A percentile compares a stretch with the other conserved stretches of the same genome.
phyloP scores from a whole-genome alignment of 2,329 filamentous ascomycete species.

The Zasmidium cellare region DNA sequence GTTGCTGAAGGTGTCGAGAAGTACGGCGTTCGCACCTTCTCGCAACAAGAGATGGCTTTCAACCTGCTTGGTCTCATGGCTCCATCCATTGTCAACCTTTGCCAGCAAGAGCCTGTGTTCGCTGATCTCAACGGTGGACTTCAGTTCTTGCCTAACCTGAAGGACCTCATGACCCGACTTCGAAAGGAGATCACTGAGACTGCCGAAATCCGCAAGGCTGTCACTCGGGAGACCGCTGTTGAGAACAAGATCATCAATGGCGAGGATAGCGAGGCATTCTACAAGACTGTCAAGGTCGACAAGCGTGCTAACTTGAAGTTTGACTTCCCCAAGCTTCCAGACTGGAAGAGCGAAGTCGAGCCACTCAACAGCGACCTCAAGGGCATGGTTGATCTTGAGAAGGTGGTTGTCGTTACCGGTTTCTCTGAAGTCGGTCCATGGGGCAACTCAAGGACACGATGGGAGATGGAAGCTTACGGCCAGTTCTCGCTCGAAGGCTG shows the following conservation, averaged over 20 bases:
- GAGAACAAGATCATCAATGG: constrained; percentile 98
- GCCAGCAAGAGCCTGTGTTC: constrained; percentile 92
- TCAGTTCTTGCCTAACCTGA: constrained; percentile 95
- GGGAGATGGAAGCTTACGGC: constrained; percentile 98
- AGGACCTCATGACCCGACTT: constrained; percentile 88
- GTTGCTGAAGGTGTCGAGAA: constrained; percentile 96
- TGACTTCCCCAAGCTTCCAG: constrained; percentile 84
- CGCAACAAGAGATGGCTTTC: constrained; percentile 99
- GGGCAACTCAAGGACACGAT: constrained; percentile 96
- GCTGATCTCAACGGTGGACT: constrained; percentile 96
- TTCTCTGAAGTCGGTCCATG: constrained; percentile 95
- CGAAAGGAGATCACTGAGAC: constrained; percentile 94
- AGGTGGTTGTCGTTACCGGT: constrained; percentile 95
- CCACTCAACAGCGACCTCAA: constrained; percentile 86
- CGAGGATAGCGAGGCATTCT: constrained; percentile 84
- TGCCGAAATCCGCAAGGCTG: constrained; percentile 87
- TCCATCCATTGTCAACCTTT: constrained; percentile 88
- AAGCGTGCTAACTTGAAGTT: constrained; percentile 98
- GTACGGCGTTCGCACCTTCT: constrained; percentile 96
- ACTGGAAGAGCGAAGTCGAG: constrained; percentile 89
- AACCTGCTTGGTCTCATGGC: constrained; percentile 96
- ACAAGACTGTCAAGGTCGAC: constrained; percentile 91
- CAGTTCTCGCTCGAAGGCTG: constrained; percentile 97
- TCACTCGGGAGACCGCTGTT: constrained; percentile 91
- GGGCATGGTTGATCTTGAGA: constrained; percentile 98